These are phyloP conservation scores for Metschnikowia kofuensis DNA, from an alignment of 805 yeast species.

Conservation along the genomic window DNA sequence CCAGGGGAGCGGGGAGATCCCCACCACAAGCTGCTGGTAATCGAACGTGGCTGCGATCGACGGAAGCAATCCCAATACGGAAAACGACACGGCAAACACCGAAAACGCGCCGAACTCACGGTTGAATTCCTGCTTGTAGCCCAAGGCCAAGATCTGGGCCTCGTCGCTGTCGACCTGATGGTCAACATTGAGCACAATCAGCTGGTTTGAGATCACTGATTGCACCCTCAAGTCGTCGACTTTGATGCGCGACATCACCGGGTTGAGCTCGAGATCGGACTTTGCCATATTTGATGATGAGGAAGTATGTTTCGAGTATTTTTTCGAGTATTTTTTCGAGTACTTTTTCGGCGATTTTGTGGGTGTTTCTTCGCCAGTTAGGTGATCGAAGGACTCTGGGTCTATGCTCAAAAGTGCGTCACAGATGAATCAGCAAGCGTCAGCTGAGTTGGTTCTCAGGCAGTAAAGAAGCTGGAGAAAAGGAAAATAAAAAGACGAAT, in stretches of 20 bases:
- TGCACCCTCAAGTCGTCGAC: conserved; percentile 38
- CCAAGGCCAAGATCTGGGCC: conserved; percentile 54
- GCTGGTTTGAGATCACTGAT: conserved; percentile 38
- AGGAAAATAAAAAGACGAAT: too few species aligned
- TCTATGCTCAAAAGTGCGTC: too few species aligned
- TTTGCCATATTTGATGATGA: too few species aligned
- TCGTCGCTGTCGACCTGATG: conserved; percentile 49
- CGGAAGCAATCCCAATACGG: conserved; percentile 63
- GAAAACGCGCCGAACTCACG: conserved; percentile 59
- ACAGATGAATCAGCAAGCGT: too few species aligned
- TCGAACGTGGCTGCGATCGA: conserved; percentile 62
- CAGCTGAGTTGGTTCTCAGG: too few species aligned
- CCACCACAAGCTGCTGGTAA: conserved; percentile 59
- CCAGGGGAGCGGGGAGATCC: conserved; percentile 63
- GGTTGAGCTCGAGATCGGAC: conserved; percentile 15
- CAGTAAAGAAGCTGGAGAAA: too few species aligned
- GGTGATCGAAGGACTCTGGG: too few species aligned
- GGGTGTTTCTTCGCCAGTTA: too few species aligned
- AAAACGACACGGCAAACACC: conserved; percentile 60
- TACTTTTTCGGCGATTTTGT: too few species aligned
- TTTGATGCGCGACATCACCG: conserved; percentile 22
- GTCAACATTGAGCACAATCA: conserved; percentile 42
- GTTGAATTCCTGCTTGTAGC: conserved; percentile 61
- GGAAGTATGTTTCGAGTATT: too few species aligned
- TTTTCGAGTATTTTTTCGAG: too few species aligned